Base-by-base conservation (phyloP, 805 yeast genomes). In the Limtongozyma cylindracea region DNA sequence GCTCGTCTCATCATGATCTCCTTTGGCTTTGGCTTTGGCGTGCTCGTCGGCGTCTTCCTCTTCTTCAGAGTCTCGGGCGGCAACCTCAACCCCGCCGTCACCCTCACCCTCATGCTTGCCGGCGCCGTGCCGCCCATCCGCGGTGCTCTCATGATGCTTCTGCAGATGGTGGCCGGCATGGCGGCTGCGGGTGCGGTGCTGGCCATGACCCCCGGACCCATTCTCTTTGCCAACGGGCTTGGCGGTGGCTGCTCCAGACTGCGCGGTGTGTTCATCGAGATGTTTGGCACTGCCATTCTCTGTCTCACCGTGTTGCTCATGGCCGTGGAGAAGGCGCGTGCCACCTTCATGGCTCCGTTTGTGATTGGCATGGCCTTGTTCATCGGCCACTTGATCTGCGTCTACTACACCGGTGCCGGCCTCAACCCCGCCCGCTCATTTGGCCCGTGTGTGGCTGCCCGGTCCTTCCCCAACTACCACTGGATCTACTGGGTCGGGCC, bases 401-500 rank as follows among this genome's bases (percentile, higher is more conserved):
- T 78, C 25, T 71, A 58, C 60, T 71, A 61, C 53, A 73, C 91
- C 22, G 92, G 92, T 42, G 91, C 91, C 18, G 92, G 92, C 41
- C 54, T 76, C 38, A 77, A 77, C 58, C 92, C 92, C 26, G 92
- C 93, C 20, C 66, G 93, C 56, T 53, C 76, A 16, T 60, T 77
- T 25, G 93, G 93, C 38, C 91, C 92, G 23, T 60, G 68, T 41
- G 52, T 76, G 28, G 91, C 80, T 27, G 59, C 61, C 24, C 53
- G 44, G 25, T 53, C 61, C 12, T 78, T 78, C 68, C 91, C 92
- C 17, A 42, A 37, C 37, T 77, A 77, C 51, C 78, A 67, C 56
- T 77, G 91, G 91, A 76, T 78, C 31, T 77, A 77, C 58, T 76
- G 91, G 88, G 64, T 77, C 26, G 93, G 93, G 24, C 15, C 92